phyloP scores from a whole-genome alignment of 73 alveolate genomes.

The Paraurostyla sp. region DNA sequence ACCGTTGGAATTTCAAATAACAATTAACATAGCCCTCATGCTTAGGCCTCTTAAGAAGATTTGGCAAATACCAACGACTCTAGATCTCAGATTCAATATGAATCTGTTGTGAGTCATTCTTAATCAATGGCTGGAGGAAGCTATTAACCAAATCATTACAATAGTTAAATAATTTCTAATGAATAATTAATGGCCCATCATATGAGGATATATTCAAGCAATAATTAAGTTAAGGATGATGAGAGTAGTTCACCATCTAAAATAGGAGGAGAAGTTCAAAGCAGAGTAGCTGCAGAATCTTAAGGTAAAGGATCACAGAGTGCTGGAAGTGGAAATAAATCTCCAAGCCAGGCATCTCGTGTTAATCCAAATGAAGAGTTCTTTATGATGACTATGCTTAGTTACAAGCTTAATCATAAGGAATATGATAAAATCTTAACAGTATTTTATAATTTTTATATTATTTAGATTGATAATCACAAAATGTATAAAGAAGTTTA shows the following conservation, averaged over 20 bases:
- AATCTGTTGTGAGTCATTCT: neutral
- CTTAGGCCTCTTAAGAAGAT: neutral
- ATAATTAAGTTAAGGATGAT: neutral
- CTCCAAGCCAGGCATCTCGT: neutral
- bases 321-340: conserved; percentile 7
- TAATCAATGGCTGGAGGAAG: neutral
- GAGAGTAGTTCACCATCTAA: conserved; percentile 37
- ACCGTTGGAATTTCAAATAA: neutral
- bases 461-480: conserved; percentile 20
- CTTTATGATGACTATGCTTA: conserved; percentile 59
- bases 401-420: conserved; percentile 49
- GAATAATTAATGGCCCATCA: neutral
- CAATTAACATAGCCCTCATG: conserved; percentile 13
- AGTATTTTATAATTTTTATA: neutral
- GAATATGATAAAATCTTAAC: conserved; percentile 33
- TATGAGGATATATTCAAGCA: neutral
- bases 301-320: conserved; percentile 10
- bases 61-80: neutral
- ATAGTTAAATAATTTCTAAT: neutral
- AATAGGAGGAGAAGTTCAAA: neutral
- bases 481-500: conserved; percentile 9
- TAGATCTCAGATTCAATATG: neutral
- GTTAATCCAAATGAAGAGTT: conserved; percentile 54
- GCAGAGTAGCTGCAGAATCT: neutral
- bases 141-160: conserved; percentile 6